Evolutionary conservation across 2,329 filamentous ascomycete species (phyloP).

Genomic region (Sordariomycetes sp.): DNA sequence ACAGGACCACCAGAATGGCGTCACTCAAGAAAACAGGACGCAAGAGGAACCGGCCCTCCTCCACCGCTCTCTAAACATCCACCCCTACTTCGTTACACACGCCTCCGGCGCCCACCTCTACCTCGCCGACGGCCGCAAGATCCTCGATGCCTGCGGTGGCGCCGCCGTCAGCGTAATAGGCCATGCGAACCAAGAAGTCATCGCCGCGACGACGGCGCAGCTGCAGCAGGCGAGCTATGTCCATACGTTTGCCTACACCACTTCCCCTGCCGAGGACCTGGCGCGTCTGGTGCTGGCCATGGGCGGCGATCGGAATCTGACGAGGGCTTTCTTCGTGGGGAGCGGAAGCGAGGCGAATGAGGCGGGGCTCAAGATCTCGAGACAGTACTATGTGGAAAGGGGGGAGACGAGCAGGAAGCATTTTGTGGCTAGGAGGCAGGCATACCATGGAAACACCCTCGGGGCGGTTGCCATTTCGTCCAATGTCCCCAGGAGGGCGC

Average conservation of each 20-base stretch:
- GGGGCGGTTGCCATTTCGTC: constrained; percentile 53
- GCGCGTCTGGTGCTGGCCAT: constrained; percentile 21
- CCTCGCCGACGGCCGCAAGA: constrained; percentile 26
- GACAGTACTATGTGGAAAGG: constrained; percentile 31
- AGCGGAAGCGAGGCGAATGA: constrained; percentile 31
- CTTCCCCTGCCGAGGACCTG: constrained; percentile 31
- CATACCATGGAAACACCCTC: constrained; percentile 38
- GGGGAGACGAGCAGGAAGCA: constrained; percentile 17
- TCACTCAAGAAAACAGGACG: no score
- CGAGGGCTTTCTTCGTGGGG: constrained; percentile 29
- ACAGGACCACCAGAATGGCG: no score
- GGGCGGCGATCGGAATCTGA: constrained; percentile 14
- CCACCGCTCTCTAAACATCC: neutral
- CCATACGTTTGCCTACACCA: constrained; percentile 22
- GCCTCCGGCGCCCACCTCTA: constrained; percentile 11
- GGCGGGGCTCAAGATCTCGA: constrained; percentile 31
- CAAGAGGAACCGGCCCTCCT: neutral
- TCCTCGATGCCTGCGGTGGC: constrained; percentile 63
- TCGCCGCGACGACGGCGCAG: constrained; percentile 44
- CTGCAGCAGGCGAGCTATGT: constrained; percentile 38
- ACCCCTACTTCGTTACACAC: neutral
- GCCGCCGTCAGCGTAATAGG: constrained; percentile 62
- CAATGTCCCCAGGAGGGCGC: constrained; percentile 42
- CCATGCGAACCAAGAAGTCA: constrained; percentile 48
- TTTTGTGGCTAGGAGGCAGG: constrained; percentile 27